Evolutionary conservation across 495 filamentous ascomycete species (phyloP).

Genomic region (Penicillium paradoxum): DNA sequence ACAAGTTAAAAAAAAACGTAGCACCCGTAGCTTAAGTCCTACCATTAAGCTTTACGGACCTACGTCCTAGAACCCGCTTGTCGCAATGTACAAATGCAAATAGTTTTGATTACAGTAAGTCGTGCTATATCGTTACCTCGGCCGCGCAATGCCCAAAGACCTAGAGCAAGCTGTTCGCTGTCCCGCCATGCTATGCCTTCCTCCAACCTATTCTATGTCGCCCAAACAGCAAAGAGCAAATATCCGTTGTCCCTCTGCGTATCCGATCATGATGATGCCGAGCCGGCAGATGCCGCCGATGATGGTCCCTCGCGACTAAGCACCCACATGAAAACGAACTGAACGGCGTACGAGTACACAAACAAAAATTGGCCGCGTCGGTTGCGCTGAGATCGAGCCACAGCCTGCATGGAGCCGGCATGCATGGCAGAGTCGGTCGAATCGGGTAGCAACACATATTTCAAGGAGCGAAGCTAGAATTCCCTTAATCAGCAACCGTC

Average conservation of each 20-base stretch:
- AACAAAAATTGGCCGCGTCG: conserved; percentile 93
- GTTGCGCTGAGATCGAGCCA: conserved; percentile 77
- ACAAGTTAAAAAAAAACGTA: too few species aligned
- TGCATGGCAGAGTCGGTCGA: conserved; percentile 58
- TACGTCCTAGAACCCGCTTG: neutral
- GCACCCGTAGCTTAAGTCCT: neutral
- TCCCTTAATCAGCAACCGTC: conserved; percentile 16
- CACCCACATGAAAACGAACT: conserved; percentile 93
- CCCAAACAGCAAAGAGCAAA: conserved; percentile 9
- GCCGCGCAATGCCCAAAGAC: conserved; percentile 7
- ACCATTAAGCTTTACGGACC: neutral
- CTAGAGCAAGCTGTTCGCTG: conserved; percentile 3
- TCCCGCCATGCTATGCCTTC: conserved; percentile 1
- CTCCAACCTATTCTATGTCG: conserved; percentile 25
- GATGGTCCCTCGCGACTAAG: conserved; percentile 56
- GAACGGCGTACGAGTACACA: conserved; percentile 87
- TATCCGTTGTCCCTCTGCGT: conserved; percentile 1
- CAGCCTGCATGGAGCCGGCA: conserved; percentile 66
- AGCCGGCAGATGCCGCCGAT: conserved; percentile 17
- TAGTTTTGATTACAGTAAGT: conserved; percentile 31
- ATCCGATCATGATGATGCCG: conserved; percentile 24
- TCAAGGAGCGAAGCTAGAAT: conserved; percentile 85
- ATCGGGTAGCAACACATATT: conserved; percentile 93
- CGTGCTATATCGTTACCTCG: conserved; percentile 27
- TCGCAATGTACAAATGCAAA: conserved; percentile 7